phyloP scores from a whole-genome alignment of 2,329 filamentous ascomycete genomes.

The Fusarium sp. region DNA sequence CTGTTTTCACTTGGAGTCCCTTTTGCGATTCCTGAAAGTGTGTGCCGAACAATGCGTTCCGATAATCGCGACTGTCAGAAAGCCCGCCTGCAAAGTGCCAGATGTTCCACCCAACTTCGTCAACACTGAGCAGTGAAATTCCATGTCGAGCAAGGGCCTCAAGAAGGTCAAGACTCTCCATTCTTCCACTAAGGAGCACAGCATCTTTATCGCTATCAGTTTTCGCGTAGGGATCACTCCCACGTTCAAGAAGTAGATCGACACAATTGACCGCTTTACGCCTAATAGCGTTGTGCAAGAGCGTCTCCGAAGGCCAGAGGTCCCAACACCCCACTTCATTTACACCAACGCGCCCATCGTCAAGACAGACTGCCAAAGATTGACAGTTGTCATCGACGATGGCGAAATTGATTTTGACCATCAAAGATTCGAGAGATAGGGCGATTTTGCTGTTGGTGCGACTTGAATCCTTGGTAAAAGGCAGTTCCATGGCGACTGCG shows the following conservation, averaged over 20 bases:
- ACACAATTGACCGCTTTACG: neutral
- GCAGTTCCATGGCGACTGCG: neutral
- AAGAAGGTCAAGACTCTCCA: neutral
- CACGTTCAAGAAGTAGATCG: neutral
- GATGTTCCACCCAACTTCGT: no score
- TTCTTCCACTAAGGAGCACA: accelerated
- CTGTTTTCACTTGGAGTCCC: no score
- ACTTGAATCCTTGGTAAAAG: neutral
- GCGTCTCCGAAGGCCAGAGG: accelerated
- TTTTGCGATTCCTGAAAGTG: no score
- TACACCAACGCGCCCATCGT: neutral
- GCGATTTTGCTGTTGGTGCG: neutral
- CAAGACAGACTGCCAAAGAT: neutral
- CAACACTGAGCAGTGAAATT: no score
- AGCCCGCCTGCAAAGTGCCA: no score
- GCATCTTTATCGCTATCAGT: no score
- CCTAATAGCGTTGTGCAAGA: neutral
- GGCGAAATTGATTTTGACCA: accelerated
- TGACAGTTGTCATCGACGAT: neutral
- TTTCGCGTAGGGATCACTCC: no score
- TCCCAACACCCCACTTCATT: neutral
- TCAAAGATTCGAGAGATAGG: neutral
- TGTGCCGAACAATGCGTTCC: no score
- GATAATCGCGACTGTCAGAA: no score
- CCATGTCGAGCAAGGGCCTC: no score